Evolutionary conservation across 1,284 basidiomycete species (phyloP).

Genomic region (Trichosporon asahii): DNA sequence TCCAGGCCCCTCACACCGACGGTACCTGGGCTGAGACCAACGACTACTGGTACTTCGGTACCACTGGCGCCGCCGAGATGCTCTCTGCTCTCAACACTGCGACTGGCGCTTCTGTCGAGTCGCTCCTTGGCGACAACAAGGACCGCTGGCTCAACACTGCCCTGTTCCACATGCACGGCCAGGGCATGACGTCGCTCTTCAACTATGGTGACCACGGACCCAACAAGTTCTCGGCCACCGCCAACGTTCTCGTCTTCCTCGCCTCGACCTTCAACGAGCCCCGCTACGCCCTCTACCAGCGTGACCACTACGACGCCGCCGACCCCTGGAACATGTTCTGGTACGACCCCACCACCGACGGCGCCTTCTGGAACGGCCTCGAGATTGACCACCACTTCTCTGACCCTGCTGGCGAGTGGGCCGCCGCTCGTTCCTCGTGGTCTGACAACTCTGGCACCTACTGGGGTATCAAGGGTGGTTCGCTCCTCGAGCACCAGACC

Average conservation of each 20-base stretch:
- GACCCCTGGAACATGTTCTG: constrained; percentile 98
- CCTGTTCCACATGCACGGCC: constrained; percentile 84
- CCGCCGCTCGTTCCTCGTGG: constrained; percentile 86
- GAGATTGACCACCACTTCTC: constrained; percentile 79
- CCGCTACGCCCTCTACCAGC: constrained; percentile 80
- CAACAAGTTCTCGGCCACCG: constrained; percentile 68
- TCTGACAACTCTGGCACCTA: constrained; percentile 79
- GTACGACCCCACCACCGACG: constrained; percentile 78
- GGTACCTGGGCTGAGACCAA: constrained; percentile 95
- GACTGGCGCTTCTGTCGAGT: constrained; percentile 71
- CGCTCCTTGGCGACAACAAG: constrained; percentile 65
- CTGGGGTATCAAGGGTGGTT: constrained; percentile 84
- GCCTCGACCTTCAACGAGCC: constrained; percentile 66
- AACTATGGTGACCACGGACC: constrained; percentile 91
- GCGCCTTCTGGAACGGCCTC: constrained; percentile 87
- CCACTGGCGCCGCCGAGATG: constrained; percentile 90
- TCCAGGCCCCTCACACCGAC: constrained; percentile 61
- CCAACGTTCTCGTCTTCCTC: constrained; percentile 61
- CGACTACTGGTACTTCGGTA: constrained; percentile 96
- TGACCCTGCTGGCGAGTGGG: constrained; percentile 72
- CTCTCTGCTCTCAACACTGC: constrained; percentile 76
- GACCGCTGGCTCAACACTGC: constrained; percentile 70
- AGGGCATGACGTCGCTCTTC: constrained; percentile 82
- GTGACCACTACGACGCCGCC: constrained; percentile 80
- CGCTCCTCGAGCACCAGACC: constrained; percentile 73